Evolutionary conservation across 116 monocot species (phyloP), one percentile per base, ranked within the genome.

Genomic region (Phalaenopsis hybrid): DNA sequence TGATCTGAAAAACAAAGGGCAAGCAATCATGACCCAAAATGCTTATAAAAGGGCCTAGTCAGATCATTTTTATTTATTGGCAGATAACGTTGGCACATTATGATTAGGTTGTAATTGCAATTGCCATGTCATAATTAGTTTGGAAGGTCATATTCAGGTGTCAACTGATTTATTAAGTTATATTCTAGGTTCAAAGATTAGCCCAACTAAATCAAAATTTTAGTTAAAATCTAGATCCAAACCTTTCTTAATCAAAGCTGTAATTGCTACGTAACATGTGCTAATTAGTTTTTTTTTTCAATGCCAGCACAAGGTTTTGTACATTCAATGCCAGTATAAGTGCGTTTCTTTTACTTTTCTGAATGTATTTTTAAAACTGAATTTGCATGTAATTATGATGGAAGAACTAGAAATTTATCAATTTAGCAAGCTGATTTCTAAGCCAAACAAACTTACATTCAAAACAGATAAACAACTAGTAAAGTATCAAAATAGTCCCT

Each of bases 361-460:
- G 63, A 21, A 18, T 21, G n/a, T 63, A 23, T 63, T 63, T 63
- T 21, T 21, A 21, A 63, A 63, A 63, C 6, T 63, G 18, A 63
- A n/a, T 63, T 63, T 21, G 23, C 63, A 63, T 23, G 63, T 23
- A 23, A 21, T 63, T 63, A 21, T 4, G 23, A 2, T 63, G 18
- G 63, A n/a, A 63, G n/a, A 63, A 63, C 15, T 63, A 63, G 0
- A 63, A 21, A 21, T 63, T n/a, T n/a, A 6, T 63, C 63, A 63
- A 63, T 63, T 63, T n/a, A 63, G 4, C 63, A 63, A 63, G n/a
- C 63, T 63, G 23, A 21, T 63, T 63, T 63, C 63, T 63, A 63
- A 21, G 21, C n/a, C 21, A 63, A n/a, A n/a, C 63, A 63, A 63
- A 4, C 21, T 7, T 21, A 23, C n/a, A 63, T n/a, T 63, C 63